phyloP scores from a whole-genome alignment of 2,329 filamentous ascomycete species.

The Teratosphaeria pseudoeucalypti region DNA sequence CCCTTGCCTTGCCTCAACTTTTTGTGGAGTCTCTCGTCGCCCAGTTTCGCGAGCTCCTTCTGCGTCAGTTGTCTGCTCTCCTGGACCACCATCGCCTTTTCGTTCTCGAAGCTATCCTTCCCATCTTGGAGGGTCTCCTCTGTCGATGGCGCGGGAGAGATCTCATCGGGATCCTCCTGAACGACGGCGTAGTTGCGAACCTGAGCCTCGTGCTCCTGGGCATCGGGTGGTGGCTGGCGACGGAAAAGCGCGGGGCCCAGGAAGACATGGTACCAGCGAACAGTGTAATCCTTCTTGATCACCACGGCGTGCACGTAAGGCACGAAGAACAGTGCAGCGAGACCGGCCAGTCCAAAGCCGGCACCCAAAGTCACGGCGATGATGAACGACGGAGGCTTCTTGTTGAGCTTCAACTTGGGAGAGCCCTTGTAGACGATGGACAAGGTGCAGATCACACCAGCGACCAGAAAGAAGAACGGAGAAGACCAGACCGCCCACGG shows the following conservation, averaged over 20 bases:
- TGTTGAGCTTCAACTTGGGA: conserved; percentile 35
- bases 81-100: conserved; percentile 27
- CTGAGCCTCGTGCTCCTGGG: conserved; percentile 36
- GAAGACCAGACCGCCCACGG: conserved; percentile 40
- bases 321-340: conserved; percentile 35
- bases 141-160: conserved; percentile 11
- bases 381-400: conserved; percentile 32
- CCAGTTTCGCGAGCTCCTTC: conserved; percentile 40
- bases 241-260: conserved; percentile 31
- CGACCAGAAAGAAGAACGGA: conserved; percentile 40
- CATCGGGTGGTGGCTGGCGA: conserved; percentile 45
- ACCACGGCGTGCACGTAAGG: conserved; percentile 24
- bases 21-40: conserved; percentile 39
- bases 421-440: conserved; percentile 47
- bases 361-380: conserved; percentile 41
- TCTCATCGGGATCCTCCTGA: conserved; percentile 45
- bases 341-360: conserved; percentile 23
- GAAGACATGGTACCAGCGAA: conserved; percentile 25
- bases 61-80: conserved; percentile 49
- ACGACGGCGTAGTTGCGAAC: conserved; percentile 68
- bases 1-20: conserved; percentile 53
- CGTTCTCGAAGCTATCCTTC: conserved; percentile 38
- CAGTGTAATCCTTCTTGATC: conserved; percentile 22
- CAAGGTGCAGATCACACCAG: conserved; percentile 42
- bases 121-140: conserved; percentile 24